A percentile compares a stretch with the other conserved stretches of the same genome.
Conservation (phyloP, 805 yeast species). For the Metschnikowia sp. region DNA sequence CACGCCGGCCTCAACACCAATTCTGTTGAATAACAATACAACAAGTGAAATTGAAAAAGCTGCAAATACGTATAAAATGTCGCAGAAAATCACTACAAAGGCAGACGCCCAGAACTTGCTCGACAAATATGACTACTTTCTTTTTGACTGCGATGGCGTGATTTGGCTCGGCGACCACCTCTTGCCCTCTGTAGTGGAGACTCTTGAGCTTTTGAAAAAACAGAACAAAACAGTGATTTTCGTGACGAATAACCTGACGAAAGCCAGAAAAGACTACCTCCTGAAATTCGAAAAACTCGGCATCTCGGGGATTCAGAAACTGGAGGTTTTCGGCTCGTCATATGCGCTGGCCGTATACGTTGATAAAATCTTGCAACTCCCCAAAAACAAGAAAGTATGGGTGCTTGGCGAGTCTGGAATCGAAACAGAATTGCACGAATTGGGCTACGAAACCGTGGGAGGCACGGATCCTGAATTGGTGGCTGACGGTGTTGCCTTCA, state of each 20-base stretch:
- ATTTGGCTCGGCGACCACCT: constrained; percentile 86
- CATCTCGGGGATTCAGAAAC: constrained; percentile 47
- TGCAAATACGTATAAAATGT: constrained; percentile 26
- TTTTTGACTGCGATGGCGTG: constrained; percentile 98
- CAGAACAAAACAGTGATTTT: constrained; percentile 69
- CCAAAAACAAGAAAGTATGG: constrained; percentile 77
- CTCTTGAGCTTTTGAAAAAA: constrained; percentile 56
- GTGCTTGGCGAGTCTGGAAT: constrained; percentile 88
- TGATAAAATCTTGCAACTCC: constrained; percentile 68
- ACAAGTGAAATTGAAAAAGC: neutral
- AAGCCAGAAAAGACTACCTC: constrained; percentile 75
- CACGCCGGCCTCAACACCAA: neutral
- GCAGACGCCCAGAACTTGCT: constrained; percentile 54
- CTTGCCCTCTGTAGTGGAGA: constrained; percentile 75
- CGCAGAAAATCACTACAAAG: constrained; percentile 47
- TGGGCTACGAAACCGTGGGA: constrained; percentile 78
- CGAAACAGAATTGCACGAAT: constrained; percentile 67
- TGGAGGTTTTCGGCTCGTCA: constrained; percentile 87
- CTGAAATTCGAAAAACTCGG: constrained; percentile 63
- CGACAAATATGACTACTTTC: constrained; percentile 71
- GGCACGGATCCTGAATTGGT: constrained; percentile 67
- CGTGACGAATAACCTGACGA: constrained; percentile 95
- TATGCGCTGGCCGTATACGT: constrained; percentile 89
- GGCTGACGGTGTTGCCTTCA: constrained; percentile 46
- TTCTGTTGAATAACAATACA: too few species aligned